Conservation (phyloP, 2,329 filamentous ascomycete species). For the Chaetomiaceae sp. region DNA sequence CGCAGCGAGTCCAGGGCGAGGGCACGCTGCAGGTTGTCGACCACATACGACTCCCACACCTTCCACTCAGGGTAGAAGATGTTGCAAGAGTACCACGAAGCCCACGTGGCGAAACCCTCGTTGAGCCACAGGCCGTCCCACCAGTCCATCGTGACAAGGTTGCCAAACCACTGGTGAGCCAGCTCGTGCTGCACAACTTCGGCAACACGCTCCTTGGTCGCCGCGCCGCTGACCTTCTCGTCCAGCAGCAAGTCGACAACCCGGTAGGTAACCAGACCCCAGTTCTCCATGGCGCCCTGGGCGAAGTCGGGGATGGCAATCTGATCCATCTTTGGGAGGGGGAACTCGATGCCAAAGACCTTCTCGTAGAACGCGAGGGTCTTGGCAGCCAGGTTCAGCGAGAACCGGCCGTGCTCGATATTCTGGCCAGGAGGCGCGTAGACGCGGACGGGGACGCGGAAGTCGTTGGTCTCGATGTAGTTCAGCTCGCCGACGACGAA, state of each 20-base stretch:
- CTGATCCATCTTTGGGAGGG: conserved; percentile 93
- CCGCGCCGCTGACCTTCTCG: conserved; percentile 84
- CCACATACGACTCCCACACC: conserved; percentile 93
- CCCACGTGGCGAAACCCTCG: conserved; percentile 88
- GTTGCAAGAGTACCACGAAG: conserved; percentile 84
- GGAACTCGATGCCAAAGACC: conserved; percentile 82
- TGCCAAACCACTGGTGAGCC: conserved; percentile 90
- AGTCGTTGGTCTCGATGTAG: conserved; percentile 85
- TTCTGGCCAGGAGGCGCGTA: conserved; percentile 87
- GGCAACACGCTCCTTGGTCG: conserved; percentile 86
- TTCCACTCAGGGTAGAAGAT: conserved; percentile 97
- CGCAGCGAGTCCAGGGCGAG: conserved; percentile 83
- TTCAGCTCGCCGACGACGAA: conserved; percentile 94
- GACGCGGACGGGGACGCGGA: conserved; percentile 89
- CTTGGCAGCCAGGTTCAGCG: conserved; percentile 80
- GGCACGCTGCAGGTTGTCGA: conserved; percentile 84
- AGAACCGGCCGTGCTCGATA: conserved; percentile 88
- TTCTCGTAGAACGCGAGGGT: conserved; percentile 95
- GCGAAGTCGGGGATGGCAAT: conserved; percentile 94
- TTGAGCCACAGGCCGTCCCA: conserved; percentile 92
- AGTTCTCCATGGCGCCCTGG: conserved; percentile 97
- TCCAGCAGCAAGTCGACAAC: conserved; percentile 88
- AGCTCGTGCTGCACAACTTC: conserved; percentile 96
- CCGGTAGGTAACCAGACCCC: conserved; percentile 92
- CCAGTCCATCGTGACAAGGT: conserved; percentile 90